Base-by-base conservation (phyloP, 208 protist genomes). In the Trypanosoma rangeli region DNA sequence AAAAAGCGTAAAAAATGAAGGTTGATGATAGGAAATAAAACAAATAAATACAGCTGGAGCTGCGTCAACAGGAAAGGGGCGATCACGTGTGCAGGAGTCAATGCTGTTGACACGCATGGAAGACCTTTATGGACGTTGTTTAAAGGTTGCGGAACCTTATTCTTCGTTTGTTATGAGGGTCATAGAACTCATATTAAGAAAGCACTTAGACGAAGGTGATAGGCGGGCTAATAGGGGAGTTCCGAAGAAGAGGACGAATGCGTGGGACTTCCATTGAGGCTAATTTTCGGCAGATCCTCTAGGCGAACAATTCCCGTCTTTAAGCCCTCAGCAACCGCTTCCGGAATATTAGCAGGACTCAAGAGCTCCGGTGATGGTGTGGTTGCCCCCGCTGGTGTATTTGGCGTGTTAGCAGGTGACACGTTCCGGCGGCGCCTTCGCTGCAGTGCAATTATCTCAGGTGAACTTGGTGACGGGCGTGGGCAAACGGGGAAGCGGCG, bases 401-500 rank as follows among this genome's bases (percentile, higher is more conserved):
- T 55, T 26, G 33, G 5, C 8, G 60, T 12, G 31, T 35, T 29
- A 5, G 4, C 18, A 1, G 48, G 8, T 26, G 67, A 58, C 0
- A 16, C 44, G 12, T 24, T n/a, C 10, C 67, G 67, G 8, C 15
- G 10, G 22, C 58, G 67, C 33, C 65, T 68, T 54, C 60, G 3
- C 4, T 33, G 18, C 44, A 67, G 56, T 24, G 58, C 13, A 52
- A 50, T 62, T 35, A 74, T 61, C 3, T 67, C 62, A 31, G 62
- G 54, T 15, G 62, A 75, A 22, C 48, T 33, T 24, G 56, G 58
- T 37, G 20, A 3, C 22, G 58, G 58, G 42, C 37, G 22, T 20
- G 61, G 66, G 50, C 52, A 53, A 49, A 75, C 24, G 61, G 78
- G 29, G 70, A 78, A 35, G 68, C 71, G 24, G 57, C 75, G 49